These are phyloP conservation scores for Lobosporangium transversale DNA, from an alignment of 192 early-diverging fungal species.

Conservation along the genomic window DNA sequence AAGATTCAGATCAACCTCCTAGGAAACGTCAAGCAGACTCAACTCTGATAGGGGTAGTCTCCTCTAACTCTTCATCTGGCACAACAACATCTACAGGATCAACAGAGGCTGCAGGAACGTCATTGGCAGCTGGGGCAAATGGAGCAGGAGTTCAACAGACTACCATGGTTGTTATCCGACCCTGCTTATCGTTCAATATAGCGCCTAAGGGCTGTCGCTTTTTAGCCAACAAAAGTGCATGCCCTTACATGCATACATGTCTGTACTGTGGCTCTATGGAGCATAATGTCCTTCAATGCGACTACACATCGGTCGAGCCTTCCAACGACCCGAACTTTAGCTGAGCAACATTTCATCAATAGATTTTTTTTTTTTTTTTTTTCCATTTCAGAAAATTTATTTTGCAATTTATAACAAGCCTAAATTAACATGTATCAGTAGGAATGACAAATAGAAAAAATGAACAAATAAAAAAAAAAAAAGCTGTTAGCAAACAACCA, in stretches of 20 bases:
- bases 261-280: constrained; percentile 46
- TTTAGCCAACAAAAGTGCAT: constrained; percentile 37
- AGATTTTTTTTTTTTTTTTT: constrained; percentile 10
- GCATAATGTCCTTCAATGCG: constrained; percentile 41
- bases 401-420: constrained; percentile 17
- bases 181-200: constrained; percentile 48
- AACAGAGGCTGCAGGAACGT: background rate
- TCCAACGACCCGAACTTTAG: constrained; percentile 21
- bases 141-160: background rate
- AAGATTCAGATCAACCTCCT: background rate
- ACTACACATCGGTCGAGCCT: constrained; percentile 35
- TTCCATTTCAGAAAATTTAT: constrained; percentile 46
- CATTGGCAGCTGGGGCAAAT: background rate
- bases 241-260: constrained; percentile 45
- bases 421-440: too few relatives aligned
- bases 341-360: background rate
- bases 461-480: background rate
- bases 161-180: constrained; percentile 28
- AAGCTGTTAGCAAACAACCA: background rate
- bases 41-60: too few relatives aligned
- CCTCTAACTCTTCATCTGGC: background rate
- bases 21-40: constrained; percentile 1
- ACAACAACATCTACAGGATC: background rate
- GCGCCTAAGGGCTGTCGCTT: constrained; percentile 52
- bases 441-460: background rate